Evolutionary conservation across 2,329 filamentous ascomycete species (phyloP).

Genomic region (Hypoxylon sp.): DNA sequence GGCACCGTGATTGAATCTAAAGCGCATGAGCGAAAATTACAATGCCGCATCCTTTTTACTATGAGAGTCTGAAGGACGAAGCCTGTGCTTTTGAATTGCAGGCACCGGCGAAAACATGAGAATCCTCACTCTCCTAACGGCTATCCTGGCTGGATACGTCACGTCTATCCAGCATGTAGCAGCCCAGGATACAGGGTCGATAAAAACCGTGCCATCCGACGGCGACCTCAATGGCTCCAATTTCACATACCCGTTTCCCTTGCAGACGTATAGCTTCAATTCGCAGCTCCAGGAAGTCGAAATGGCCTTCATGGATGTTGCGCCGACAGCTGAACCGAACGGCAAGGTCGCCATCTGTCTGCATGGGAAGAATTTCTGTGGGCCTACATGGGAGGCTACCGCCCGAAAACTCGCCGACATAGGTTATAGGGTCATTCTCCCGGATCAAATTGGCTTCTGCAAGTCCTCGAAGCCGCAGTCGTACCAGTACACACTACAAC

Average conservation of each 20-base stretch:
- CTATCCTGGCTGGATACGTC: constrained; percentile 35
- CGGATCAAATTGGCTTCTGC: constrained; percentile 70
- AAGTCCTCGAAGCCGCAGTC: constrained; percentile 65
- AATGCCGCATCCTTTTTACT: background rate
- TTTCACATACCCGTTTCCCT: constrained; percentile 66
- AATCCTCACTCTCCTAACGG: constrained; percentile 27
- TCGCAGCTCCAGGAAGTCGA: constrained; percentile 63
- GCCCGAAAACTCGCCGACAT: constrained; percentile 56
- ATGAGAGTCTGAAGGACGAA: background rate
- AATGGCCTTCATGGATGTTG: constrained; percentile 69
- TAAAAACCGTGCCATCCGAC: constrained; percentile 56
- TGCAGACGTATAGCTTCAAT: constrained; percentile 62
- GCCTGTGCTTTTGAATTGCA: background rate
- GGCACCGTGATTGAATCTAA: background rate
- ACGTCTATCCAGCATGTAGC: constrained; percentile 26
- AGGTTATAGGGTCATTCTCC: constrained; percentile 66
- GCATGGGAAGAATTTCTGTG: constrained; percentile 70
- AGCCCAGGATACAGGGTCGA: constrained; percentile 41
- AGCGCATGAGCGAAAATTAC: background rate
- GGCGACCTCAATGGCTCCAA: constrained; percentile 63
- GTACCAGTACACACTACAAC: constrained; percentile 67
- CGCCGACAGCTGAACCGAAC: constrained; percentile 53
- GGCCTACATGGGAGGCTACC: constrained; percentile 65
- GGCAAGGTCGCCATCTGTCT: constrained; percentile 62
- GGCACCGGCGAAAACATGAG: constrained; percentile 38